phyloP scores from a whole-genome alignment of 2,329 filamentous ascomycete species.

The Fusarium concolor region DNA sequence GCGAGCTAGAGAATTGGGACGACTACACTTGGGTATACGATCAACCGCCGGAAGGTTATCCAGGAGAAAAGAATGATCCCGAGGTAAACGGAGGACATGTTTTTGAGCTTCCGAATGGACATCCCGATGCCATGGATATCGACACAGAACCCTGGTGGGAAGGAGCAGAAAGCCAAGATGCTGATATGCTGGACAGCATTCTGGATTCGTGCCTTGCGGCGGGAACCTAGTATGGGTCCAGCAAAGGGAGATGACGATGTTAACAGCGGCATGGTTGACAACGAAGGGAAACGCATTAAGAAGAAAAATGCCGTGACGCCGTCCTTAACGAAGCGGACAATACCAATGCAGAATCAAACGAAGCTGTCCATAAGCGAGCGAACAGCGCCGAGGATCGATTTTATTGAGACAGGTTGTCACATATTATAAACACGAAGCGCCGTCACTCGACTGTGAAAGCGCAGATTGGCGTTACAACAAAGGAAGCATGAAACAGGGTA shows the following conservation, averaged over 20 bases:
- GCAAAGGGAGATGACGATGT: background rate
- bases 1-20: slow-evolving; percentile 76
- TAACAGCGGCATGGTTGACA: background rate
- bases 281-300: background rate
- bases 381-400: background rate
- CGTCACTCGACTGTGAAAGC: background rate
- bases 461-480: background rate
- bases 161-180: slow-evolving; percentile 65
- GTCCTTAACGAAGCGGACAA: background rate
- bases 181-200: slow-evolving; percentile 64
- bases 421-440: background rate
- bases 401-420: background rate
- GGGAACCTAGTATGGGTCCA: slow-evolving; percentile 47
- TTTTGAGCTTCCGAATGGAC: slow-evolving; percentile 60
- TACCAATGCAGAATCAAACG: background rate
- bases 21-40: slow-evolving; percentile 67
- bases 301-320: background rate
- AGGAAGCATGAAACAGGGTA: slow-evolving; percentile 5
- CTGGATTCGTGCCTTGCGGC: slow-evolving; percentile 68
- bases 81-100: slow-evolving; percentile 53
- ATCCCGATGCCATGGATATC: slow-evolving; percentile 69
- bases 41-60: slow-evolving; percentile 42
- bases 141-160: slow-evolving; percentile 72
- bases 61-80: slow-evolving; percentile 48
- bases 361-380: background rate